Conservation (phyloP, 2,329 filamentous ascomycete genomes). For the Daldinia sp. region DNA sequence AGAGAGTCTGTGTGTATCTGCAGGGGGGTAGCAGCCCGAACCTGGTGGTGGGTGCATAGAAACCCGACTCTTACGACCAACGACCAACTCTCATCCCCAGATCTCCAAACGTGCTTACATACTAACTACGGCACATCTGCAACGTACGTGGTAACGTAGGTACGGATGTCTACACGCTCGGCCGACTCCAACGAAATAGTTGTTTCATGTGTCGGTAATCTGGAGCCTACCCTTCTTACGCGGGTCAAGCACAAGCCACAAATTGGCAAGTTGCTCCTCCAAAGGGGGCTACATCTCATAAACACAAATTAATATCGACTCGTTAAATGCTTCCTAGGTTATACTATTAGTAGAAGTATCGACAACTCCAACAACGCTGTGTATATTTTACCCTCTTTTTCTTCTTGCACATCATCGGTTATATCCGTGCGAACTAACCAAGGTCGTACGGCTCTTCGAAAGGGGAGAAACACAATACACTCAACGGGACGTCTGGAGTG, state of each 20-base stretch:
- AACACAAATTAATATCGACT: too few relatives aligned
- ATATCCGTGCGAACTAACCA: background rate
- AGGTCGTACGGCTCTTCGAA: background rate
- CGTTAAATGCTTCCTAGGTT: background rate
- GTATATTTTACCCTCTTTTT: background rate
- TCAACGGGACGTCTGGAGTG: background rate
- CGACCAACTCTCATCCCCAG: slow-evolving; percentile 21
- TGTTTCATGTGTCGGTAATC: slow-evolving; percentile 23
- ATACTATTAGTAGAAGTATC: background rate
- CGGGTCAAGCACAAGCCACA: slow-evolving; percentile 15
- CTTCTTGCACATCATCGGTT: background rate
- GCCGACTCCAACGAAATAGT: background rate
- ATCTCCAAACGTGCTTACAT: slow-evolving; percentile 26
- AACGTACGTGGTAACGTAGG: slow-evolving; percentile 2
- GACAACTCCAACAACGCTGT: background rate
- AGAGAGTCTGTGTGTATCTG: slow-evolving; percentile 11
- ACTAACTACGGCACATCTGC: background rate
- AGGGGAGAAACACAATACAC: background rate
- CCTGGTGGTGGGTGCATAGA: slow-evolving; percentile 20
- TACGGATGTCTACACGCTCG: background rate
- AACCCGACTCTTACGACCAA: slow-evolving; percentile 29
- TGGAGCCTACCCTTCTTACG: slow-evolving; percentile 10
- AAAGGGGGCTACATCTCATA: background rate
- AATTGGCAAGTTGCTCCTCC: background rate
- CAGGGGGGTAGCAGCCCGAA: slow-evolving; percentile 24